These are phyloP conservation scores for Olyra latifolia DNA, from an alignment of 176 grass and related monocot species.

Conservation along the genomic window DNA sequence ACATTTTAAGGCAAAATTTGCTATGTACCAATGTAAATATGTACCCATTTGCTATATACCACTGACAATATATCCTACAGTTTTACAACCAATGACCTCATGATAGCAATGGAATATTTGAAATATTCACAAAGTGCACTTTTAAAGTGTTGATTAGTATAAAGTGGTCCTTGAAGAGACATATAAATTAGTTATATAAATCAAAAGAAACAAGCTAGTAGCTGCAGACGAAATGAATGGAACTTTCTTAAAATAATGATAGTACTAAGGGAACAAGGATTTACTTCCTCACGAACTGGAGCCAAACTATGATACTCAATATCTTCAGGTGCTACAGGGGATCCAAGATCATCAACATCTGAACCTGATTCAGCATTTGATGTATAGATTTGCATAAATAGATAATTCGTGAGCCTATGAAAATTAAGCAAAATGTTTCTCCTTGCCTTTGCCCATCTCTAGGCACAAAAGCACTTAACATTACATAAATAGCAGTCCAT, in stretches of 20 bases:
- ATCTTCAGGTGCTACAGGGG: slow-evolving; percentile 55
- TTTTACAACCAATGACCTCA: not conserved
- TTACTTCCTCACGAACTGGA: slow-evolving; percentile 87
- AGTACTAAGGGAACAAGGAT: slow-evolving; percentile 30
- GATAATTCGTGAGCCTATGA: too few relatives aligned
- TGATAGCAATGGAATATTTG: not conserved
- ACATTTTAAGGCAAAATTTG: not conserved
- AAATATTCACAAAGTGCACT: not conserved
- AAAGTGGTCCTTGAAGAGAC: not conserved
- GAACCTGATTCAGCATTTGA: slow-evolving; percentile 91
- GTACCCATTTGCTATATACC: too few relatives aligned
- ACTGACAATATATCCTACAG: not conserved
- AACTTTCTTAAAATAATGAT: slow-evolving; percentile 1
- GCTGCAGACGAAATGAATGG: not conserved
- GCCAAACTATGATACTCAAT: slow-evolving; percentile 77
- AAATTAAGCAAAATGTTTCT: too few relatives aligned
- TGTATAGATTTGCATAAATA: too few relatives aligned
- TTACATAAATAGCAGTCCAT: too few relatives aligned
- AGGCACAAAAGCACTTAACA: too few relatives aligned
- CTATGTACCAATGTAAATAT: too few relatives aligned
- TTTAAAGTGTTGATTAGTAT: not conserved
- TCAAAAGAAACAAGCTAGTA: not conserved
- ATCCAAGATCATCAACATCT: slow-evolving; percentile 76
- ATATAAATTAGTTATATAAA: not conserved
- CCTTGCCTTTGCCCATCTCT: too few relatives aligned